Conservation (phyloP, 2,329 filamentous ascomycete species). For the Alternaria solani region DNA sequence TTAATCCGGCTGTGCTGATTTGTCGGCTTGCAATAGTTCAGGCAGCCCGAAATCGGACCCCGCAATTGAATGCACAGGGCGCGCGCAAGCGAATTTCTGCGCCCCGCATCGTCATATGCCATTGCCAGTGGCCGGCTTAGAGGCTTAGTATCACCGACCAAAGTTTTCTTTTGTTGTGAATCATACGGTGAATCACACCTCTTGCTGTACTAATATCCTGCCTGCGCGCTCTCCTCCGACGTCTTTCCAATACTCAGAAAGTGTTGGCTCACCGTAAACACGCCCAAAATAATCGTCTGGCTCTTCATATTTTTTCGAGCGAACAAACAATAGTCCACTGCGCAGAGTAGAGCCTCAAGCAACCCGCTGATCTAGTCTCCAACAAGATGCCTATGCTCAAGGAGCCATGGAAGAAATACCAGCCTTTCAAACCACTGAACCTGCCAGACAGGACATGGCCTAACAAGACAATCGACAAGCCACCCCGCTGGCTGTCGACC, state of each 20-base stretch:
- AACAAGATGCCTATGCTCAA: constrained; percentile 65
- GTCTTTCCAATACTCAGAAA: not conserved
- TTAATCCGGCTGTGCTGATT: constrained; percentile 4
- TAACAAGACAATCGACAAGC: constrained; percentile 79
- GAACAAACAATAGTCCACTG: not conserved
- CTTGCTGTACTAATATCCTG: constrained; percentile 7
- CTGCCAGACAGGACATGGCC: constrained; percentile 84
- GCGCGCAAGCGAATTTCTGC: constrained; percentile 21
- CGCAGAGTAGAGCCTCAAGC: not conserved
- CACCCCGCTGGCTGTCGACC: constrained; percentile 89
- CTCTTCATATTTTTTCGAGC: not conserved
- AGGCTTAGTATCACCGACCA: constrained; percentile 21
- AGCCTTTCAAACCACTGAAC: constrained; percentile 70
- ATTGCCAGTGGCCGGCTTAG: constrained; percentile 8
- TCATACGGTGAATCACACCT: constrained; percentile 30
- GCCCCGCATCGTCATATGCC: constrained; percentile 30
- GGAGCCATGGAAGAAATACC: constrained; percentile 80
- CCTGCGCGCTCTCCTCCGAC: not conserved
- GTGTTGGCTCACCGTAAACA: not conserved
- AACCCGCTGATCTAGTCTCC: not conserved
- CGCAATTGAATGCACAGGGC: constrained; percentile 16
- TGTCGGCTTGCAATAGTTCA: not conserved
- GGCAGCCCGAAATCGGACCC: constrained; percentile 24
- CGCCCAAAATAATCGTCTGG: not conserved
- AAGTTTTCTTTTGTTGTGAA: constrained; percentile 26